A percentile compares a stretch with the other conserved stretches of the same genome.
Conservation (phyloP, 768 basidiomycete species). For the Termitomyces sp. region DNA sequence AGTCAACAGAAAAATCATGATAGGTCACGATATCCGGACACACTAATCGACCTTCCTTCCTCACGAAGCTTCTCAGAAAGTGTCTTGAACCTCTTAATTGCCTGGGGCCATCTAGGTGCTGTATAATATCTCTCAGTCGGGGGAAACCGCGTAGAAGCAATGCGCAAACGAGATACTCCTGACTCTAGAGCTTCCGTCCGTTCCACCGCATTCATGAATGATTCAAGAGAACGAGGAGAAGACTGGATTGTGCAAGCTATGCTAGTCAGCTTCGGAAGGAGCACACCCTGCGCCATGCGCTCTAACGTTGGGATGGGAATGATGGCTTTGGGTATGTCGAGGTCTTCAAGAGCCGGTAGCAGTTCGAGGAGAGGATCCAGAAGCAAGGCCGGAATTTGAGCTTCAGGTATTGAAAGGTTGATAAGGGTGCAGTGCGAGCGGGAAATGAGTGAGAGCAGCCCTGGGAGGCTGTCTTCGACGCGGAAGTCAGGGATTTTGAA, state of each 20-base stretch:
- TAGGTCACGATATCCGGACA: too few species aligned
- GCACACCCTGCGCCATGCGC: background rate
- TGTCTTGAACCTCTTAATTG: too few species aligned
- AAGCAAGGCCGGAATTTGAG: background rate
- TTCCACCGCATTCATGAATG: slow-evolving; percentile 9
- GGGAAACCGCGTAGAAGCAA: too few species aligned
- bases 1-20: too few species aligned
- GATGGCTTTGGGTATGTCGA: background rate
- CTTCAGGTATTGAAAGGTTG: background rate
- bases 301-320: slow-evolving; percentile 1
- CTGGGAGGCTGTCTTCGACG: background rate
- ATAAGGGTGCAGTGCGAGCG: slow-evolving; percentile 2
- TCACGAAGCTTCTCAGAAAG: too few species aligned
- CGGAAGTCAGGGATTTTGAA: too few species aligned
- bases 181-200: background rate
- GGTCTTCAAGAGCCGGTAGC: background rate
- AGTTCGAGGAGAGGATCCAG: slow-evolving; percentile 1
- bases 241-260: background rate
- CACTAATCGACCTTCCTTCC: too few species aligned
- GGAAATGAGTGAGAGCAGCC: slow-evolving; percentile 2
- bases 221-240: slow-evolving; percentile 4
- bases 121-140: too few species aligned
- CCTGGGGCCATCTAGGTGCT: too few species aligned
- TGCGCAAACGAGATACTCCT: background rate
- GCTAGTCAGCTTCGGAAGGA: slow-evolving; percentile 2